These are phyloP conservation scores for Pelagophyceae sp. DNA, from an alignment of 352 stramenopile species.

Conservation along the genomic window DNA sequence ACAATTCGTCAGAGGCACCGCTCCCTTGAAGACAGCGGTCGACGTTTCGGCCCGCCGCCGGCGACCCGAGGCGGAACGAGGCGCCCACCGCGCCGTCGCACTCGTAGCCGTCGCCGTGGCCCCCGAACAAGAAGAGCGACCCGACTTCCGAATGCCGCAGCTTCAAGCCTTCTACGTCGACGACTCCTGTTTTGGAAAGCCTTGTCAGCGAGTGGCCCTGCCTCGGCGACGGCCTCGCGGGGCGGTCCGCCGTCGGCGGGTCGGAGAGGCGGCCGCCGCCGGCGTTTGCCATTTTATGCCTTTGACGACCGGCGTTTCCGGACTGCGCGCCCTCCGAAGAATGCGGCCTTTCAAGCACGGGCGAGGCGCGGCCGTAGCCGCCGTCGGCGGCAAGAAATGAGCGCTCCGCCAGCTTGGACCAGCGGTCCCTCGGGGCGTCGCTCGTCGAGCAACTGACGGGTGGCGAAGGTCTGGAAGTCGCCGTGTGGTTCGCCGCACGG, in stretches of 20 bases:
- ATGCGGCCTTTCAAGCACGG: background rate
- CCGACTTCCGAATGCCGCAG: background rate
- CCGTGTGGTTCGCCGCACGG: slow-evolving; percentile 1
- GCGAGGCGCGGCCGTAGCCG: background rate
- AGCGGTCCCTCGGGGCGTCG: background rate
- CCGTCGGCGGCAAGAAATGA: background rate
- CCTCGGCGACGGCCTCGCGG: background rate
- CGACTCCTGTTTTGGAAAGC: background rate
- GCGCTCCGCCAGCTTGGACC: background rate
- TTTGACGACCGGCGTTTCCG: too few relatives aligned
- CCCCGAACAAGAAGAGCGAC: slow-evolving; percentile 7
- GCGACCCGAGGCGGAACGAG: slow-evolving; percentile 9
- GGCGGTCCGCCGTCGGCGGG: background rate
- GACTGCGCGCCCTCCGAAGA: too few relatives aligned
- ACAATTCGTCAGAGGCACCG: slow-evolving; percentile 2
- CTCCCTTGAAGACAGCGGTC: background rate
- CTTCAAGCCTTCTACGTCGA: background rate
- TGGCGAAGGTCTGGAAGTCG: background rate
- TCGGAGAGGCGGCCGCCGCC: background rate
- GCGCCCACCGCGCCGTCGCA: slow-evolving; percentile 10
- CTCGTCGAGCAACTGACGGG: background rate
- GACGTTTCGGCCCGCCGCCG: background rate
- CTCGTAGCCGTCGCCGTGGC: slow-evolving; percentile 12
- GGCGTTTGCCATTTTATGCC: too few relatives aligned
- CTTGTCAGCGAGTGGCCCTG: background rate